Conservation (phyloP, 495 filamentous ascomycete species). For the Hypoxylon rickii region DNA sequence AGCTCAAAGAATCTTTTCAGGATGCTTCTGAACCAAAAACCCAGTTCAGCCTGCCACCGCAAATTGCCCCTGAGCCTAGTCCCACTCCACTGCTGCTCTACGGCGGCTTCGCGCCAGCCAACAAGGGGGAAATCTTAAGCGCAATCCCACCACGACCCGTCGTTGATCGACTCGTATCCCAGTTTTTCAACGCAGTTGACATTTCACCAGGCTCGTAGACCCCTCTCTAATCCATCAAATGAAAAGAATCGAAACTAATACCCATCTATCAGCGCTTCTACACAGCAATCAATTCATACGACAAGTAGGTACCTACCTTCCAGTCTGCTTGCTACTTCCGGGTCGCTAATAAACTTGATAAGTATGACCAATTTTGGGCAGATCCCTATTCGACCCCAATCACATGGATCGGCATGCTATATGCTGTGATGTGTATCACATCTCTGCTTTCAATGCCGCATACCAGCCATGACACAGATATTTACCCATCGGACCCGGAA, state of each 20-base stretch:
- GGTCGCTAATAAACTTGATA: not conserved
- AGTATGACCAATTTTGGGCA: slow-evolving; percentile 43
- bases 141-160: slow-evolving; percentile 39
- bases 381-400: slow-evolving; percentile 30
- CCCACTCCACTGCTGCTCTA: slow-evolving; percentile 40
- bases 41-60: slow-evolving; percentile 1
- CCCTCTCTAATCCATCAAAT: not conserved
- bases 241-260: not conserved
- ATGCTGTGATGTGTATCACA: slow-evolving; percentile 37
- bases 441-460: slow-evolving; percentile 17
- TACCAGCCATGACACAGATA: not conserved
- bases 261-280: slow-evolving; percentile 27
- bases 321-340: not conserved
- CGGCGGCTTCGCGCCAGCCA: slow-evolving; percentile 35
- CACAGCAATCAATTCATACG: slow-evolving; percentile 42
- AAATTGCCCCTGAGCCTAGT: slow-evolving; percentile 9
- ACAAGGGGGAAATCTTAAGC: slow-evolving; percentile 43
- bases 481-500: not conserved
- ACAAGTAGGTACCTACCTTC: slow-evolving; percentile 32
- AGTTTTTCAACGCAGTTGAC: slow-evolving; percentile 46
- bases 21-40: slow-evolving; percentile 4
- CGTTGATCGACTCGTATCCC: slow-evolving; percentile 44
- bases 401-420: slow-evolving; percentile 42
- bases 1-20: slow-evolving; percentile 28
- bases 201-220: slow-evolving; percentile 23